Evolutionary conservation across 2,329 filamentous ascomycete species (phyloP), one percentile per base, ranked within the genome.

Genomic region (Anthostomella pinea): DNA sequence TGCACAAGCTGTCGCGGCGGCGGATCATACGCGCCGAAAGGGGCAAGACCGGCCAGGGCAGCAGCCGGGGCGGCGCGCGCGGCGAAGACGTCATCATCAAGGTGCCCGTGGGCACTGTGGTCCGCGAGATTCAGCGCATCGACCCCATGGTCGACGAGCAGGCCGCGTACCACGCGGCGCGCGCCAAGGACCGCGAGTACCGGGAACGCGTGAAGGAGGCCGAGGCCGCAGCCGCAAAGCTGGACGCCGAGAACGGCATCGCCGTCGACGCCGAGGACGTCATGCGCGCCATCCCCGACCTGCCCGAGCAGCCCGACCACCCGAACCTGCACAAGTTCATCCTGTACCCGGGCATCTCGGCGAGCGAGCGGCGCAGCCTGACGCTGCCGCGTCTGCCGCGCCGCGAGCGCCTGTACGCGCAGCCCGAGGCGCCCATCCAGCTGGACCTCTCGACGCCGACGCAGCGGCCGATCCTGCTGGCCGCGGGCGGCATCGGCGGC

Each of bases 101-200:
- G 20, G 93, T 98, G 0, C 93, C 93, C 0, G 85, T 97, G 5
- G 93, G 93, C 4, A 98, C 93, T 0, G 81, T 98, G 3, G 75
- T 98, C 3, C 76, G 87, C 20, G 93, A 98, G 64, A 66, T 96
- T 3, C 78, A 80, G 48, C 75, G 93, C 23, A 68, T 81, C 35
- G 90, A 97, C 57, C 88, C 89, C 0, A 70, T 85, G 5, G 77
- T 77, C 7, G 82, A 89, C 33, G 85, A 89, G 53, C 44, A 38
- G 9, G 31, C 43, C 8, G 39, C 35, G 3, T 61, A 49, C 33
- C 51, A 39, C 7, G 70, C 79, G 44, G 59, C 48, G 45, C 56
- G 51, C 52, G 63, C 51, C 59, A 67, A 52, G 49, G 59, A 44
- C 65, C 63, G 42, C 25, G 56, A 53, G 46, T 59, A 53, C 36